Evolutionary conservation across 202 grass and related monocot genomes (phyloP).

Genomic region (Elaeis oleifera): DNA sequence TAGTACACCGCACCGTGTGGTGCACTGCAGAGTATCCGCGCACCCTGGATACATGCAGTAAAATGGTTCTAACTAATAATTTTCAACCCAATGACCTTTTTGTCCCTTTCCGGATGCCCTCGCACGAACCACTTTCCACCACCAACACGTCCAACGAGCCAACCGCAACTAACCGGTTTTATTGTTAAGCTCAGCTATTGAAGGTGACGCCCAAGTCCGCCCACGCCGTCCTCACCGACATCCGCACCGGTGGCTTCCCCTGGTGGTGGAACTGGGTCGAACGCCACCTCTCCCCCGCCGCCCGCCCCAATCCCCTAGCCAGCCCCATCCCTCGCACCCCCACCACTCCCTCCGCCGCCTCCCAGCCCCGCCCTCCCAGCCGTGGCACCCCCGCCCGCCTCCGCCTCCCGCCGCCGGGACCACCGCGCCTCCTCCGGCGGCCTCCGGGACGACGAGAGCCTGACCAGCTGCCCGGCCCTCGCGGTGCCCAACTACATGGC

Average conservation of each 20-base stretch:
- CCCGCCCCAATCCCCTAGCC: neutral
- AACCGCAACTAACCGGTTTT: neutral
- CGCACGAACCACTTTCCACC: too few relatives aligned
- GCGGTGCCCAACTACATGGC: constrained; percentile 87
- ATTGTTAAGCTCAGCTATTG: constrained; percentile 21
- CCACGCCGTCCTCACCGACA: constrained; percentile 56
- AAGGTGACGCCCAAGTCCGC: constrained; percentile 63
- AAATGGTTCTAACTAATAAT: too few relatives aligned
- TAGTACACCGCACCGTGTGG: too few relatives aligned
- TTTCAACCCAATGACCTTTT: too few relatives aligned
- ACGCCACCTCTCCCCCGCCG: constrained; percentile 25
- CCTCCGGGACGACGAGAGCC: constrained; percentile 75
- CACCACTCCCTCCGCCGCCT: neutral
- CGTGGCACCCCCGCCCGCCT: neutral
- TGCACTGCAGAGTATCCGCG: too few relatives aligned
- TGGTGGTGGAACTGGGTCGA: constrained; percentile 83
- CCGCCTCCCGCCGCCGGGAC: neutral
- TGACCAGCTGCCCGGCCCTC: constrained; percentile 73
- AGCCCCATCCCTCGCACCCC: neutral
- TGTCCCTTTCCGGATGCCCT: too few relatives aligned
- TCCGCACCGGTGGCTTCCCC: constrained; percentile 44
- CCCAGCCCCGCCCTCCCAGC: neutral
- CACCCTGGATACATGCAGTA: too few relatives aligned
- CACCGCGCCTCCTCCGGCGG: constrained; percentile 3
- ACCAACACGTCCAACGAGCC: too few relatives aligned